phyloP scores from a whole-genome alignment of 140 eudicot species.

The Oenanthe javanica region DNA sequence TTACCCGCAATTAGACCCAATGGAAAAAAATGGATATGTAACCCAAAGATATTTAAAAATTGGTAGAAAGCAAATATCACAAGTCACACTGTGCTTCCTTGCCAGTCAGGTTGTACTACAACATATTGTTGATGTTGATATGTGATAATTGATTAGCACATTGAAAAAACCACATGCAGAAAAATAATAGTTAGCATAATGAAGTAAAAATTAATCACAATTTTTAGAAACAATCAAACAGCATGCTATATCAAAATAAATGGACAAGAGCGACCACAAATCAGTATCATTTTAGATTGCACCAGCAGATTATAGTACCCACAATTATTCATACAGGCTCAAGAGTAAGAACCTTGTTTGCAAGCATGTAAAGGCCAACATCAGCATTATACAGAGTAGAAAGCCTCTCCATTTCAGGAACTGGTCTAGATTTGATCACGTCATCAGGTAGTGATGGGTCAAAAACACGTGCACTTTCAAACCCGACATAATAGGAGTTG shows the following conservation, averaged over 20 bases:
- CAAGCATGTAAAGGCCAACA: slow-evolving; percentile 99
- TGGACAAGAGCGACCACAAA: background rate
- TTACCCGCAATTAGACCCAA: background rate
- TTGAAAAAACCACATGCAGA: background rate
- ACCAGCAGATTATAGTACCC: background rate
- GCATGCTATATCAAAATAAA: background rate
- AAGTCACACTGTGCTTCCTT: background rate
- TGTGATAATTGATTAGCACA: background rate
- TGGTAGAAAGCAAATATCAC: background rate
- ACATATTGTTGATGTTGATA: background rate
- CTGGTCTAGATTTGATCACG: slow-evolving; percentile 63
- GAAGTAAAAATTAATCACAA: background rate
- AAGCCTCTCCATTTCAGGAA: slow-evolving; percentile 86
- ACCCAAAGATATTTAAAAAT: background rate
- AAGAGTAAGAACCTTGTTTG: slow-evolving; percentile 62
- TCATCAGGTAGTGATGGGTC: slow-evolving; percentile 63
- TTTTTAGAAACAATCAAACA: background rate
- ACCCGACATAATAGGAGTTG: slow-evolving; percentile 74
- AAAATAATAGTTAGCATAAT: background rate
- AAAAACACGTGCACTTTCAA: slow-evolving; percentile 79
- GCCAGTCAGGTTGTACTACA: background rate
- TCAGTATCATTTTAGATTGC: background rate
- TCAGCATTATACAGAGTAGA: slow-evolving; percentile 98
- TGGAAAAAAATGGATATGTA: background rate
- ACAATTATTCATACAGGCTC: background rate